Percentiles rank a stretch among this genome's conserved stretches.
Conservation (phyloP, 2,329 filamentous ascomycete species). For the Fusarium secorum region DNA sequence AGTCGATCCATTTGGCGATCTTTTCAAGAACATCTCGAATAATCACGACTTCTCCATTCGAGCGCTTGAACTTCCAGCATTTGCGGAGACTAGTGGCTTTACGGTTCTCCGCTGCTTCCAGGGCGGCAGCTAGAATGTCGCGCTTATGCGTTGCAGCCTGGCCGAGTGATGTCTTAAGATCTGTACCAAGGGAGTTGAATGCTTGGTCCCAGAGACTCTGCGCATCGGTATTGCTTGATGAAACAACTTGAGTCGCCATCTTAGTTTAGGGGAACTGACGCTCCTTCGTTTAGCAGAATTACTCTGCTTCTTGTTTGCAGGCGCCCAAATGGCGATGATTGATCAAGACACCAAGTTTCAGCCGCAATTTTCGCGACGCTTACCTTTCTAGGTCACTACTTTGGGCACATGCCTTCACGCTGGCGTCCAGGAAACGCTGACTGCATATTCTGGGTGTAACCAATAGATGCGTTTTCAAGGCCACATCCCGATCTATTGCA, state of each 20-base stretch:
- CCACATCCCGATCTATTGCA: background rate
- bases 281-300: accelerated
- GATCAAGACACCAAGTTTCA: background rate
- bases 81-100: background rate
- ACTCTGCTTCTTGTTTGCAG: background rate
- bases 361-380: background rate
- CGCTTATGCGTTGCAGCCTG: background rate
- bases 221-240: background rate
- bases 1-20: constrained; percentile 5
- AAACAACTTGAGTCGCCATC: background rate
- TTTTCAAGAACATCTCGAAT: constrained; percentile 12
- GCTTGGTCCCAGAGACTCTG: background rate
- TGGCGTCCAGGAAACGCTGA: background rate
- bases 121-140: background rate
- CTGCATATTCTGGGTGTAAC: background rate
- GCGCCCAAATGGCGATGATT: too few species aligned
- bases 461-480: background rate
- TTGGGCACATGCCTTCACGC: background rate
- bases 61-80: constrained; percentile 13
- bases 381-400: background rate
- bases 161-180: background rate
- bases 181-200: background rate
- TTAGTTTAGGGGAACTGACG: accelerated
- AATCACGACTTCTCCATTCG: background rate
- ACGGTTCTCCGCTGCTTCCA: background rate